Percentiles rank a stretch among this genome's conserved stretches.
Conservation (phyloP, 2,329 filamentous ascomycete genomes). For the Sclerotinia borealis region DNA sequence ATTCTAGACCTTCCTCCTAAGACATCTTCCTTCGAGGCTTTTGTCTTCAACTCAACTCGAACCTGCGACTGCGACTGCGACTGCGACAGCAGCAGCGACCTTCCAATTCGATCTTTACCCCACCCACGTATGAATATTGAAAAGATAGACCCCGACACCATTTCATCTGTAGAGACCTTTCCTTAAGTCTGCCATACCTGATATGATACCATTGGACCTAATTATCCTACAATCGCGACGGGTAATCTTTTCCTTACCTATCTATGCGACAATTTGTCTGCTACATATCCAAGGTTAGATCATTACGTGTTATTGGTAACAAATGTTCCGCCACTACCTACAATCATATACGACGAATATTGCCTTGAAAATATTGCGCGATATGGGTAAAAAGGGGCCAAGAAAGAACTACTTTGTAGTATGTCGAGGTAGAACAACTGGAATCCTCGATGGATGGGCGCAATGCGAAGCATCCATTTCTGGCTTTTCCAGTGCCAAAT, state of each 20-base stretch:
- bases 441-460: slow-evolving; percentile 16
- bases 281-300: neutral
- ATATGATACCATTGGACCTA: neutral
- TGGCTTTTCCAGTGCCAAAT: slow-evolving; percentile 10
- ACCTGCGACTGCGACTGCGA: neutral
- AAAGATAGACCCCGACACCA: neutral
- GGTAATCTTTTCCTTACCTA: neutral
- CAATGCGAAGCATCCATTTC: slow-evolving; percentile 18
- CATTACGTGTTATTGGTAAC: neutral
- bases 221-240: neutral
- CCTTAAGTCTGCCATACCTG: neutral
- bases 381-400: neutral
- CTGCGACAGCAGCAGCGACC: too few relatives aligned
- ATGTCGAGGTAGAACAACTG: slow-evolving; percentile 15
- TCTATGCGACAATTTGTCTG: neutral
- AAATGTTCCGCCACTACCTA: neutral
- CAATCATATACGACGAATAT: neutral
- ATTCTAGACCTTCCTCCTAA: neutral
- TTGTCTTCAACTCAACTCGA: too few relatives aligned
- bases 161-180: too few relatives aligned
- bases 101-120: neutral
- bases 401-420: slow-evolving; percentile 16
- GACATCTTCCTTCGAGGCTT: neutral
- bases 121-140: neutral
- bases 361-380: neutral